Base-by-base conservation (phyloP, 192 early-diverging fungal genomes). In the Podila epicladia region DNA sequence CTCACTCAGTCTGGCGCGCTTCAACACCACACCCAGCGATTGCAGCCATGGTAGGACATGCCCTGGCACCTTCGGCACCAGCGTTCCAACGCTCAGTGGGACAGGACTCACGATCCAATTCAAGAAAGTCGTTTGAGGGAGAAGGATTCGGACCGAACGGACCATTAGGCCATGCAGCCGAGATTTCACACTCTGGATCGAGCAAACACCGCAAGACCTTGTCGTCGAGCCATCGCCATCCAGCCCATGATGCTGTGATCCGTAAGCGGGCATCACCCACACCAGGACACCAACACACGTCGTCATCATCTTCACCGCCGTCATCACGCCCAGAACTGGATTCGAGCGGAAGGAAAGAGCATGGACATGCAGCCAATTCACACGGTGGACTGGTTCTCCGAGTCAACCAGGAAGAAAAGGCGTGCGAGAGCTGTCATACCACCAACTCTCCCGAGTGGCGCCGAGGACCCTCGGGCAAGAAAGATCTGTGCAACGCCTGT, bases 401-500 rank as follows among this genome's bases (percentile, higher is more conserved):
- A 8, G 69, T 71, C 8, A 58, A 41, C 17, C 60, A 72, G 29
- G 80, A 77, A 49, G 71, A 72, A 49, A 85, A 82, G 22, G 66
- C 75, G 24, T 85, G 84, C 26, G 84, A 85, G 55, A 82, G 80
- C 35, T 89, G 87, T 78, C 82, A 85, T 33, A 89, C 87, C 4
- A 86, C 73, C 35, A 76, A 83, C 55, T 77, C 85, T 35, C 86
- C 88, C 13, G 88, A 87, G 72, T 89, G 88, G 88, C 69, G 88
- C 55, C 73, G 80, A 41, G 88, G 88, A 24, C 88, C 85, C 41
- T 84, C 83, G n/a, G 88, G 88, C 6, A 85, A 86, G 51, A 87
- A 87, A 59, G 87, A 86, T 64, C 62, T 89, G 2, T 89, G 88
- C 58, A 89, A 89, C 48, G 88, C 88, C 20, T 89, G 88, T 78